Percentiles rank a stretch among this genome's conserved stretches.
Conservation (phyloP, 495 filamentous ascomycete species). For the Penicillium canescens region DNA sequence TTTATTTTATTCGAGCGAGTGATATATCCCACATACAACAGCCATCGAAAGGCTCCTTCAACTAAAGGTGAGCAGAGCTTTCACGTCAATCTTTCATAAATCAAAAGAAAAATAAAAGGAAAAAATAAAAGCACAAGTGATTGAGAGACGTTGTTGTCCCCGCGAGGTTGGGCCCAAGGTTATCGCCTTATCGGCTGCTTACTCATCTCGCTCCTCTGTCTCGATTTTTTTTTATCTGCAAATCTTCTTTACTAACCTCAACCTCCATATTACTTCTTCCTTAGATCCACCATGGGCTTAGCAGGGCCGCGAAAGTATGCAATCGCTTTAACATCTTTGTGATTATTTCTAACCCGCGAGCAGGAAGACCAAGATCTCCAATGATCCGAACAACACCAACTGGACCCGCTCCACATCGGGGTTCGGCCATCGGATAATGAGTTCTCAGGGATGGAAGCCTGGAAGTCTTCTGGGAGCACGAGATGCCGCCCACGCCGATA, state of each 20-base stretch:
- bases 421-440: slow-evolving; percentile 85
- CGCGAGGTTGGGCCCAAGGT: neutral
- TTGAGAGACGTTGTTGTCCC: neutral
- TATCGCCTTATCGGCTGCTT: slow-evolving; percentile 16
- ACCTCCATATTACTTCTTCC: neutral
- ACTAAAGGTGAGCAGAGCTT: neutral
- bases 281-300: slow-evolving; percentile 62
- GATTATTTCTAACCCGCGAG: slow-evolving; percentile 2
- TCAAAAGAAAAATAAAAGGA: neutral
- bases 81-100: neutral
- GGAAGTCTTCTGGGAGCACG: slow-evolving; percentile 76
- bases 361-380: slow-evolving; percentile 79
- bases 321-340: neutral
- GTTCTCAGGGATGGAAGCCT: slow-evolving; percentile 85
- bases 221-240: slow-evolving; percentile 6
- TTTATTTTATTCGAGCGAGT: neutral
- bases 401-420: slow-evolving; percentile 80
- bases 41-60: no score
- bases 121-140: neutral
- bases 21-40: neutral
- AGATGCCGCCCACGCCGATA: slow-evolving; percentile 67
- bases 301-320: slow-evolving; percentile 69
- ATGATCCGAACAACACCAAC: slow-evolving; percentile 90
- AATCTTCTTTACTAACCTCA: no score
- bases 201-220: slow-evolving; percentile 7